Evolutionary conservation across 75 land plant genomes (phyloP), one percentile per base, ranked within the genome.

Genomic region (Picea glauca): DNA sequence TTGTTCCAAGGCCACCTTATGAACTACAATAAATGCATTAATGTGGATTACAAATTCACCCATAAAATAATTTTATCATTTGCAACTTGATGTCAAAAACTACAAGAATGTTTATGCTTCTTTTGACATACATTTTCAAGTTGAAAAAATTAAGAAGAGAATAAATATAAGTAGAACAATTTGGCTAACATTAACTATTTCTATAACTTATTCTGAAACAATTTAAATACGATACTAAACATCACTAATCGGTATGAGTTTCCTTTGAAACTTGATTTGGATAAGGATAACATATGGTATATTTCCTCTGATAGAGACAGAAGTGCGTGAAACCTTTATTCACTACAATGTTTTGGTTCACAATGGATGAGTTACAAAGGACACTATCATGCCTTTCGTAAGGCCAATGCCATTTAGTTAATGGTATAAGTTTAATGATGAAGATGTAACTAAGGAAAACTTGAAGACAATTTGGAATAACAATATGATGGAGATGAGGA

Each of bases 81-180:
- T 91, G 78, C 93, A 91, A 68, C 83, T 91, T 59, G 93, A 91
- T 89, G 92, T 91, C 58, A 91, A 89, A 82, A 88, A 87, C 57
- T 91, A 91, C 79, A 79, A 79, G 43, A 89, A 91, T 87, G 93
- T 91, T 17, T 91, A 91, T 87, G 91, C 86, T 30, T 91, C 93
- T 15, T 89, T 91, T 83, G 93, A 91, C 81, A 91, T 89, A 73
- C 89, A 89, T 80, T 87, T 91, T 62, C 89, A 87, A 68, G 91
- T 84, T 33, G 93, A 87, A 77, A 83, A 82, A 33, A 83, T 91
- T 78, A 89, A 23, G 91, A 89, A 17, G 91, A 91, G 20, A 91
- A 91, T 76, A 89, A 89, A 76, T 91, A 91, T 80, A 91, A 62
- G 89, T 89, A n/a, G 91, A 89, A 62, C 83, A 89, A 33, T 59